phyloP scores from a whole-genome alignment of 768 basidiomycete genomes.

The Roridomyces roridus region DNA sequence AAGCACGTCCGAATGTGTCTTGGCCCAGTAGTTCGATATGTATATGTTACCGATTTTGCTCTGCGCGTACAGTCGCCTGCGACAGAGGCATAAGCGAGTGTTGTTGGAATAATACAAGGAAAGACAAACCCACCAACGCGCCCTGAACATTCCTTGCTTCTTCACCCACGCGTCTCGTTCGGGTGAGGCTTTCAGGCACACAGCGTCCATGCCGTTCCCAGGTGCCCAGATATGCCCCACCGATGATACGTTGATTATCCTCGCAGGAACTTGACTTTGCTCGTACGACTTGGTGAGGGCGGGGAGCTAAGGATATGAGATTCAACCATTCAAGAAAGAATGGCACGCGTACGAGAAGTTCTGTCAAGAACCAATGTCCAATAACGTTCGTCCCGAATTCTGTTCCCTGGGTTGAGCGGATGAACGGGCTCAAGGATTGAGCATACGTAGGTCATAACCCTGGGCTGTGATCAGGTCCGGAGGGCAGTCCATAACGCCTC shows the following conservation, averaged over 20 bases:
- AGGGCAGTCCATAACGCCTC: conserved; percentile 31
- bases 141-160: not conserved
- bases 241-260: conserved; percentile 31
- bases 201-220: not conserved
- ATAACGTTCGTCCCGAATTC: conserved; percentile 24
- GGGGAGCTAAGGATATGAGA: conserved; percentile 14
- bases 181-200: not conserved
- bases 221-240: not conserved
- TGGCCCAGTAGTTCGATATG: conserved; percentile 32
- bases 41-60: conserved; percentile 34
- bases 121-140: not conserved
- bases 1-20: conserved; percentile 32
- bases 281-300: conserved; percentile 21
- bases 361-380: conserved; percentile 15
- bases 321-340: too few relatives aligned
- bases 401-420: not conserved
- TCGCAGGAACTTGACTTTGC: conserved; percentile 24
- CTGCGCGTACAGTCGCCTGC: conserved; percentile 11
- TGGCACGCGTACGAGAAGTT: not conserved
- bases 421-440: too few relatives aligned
- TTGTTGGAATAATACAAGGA: too few relatives aligned
- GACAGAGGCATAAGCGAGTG: too few relatives aligned
- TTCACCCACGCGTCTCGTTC: conserved; percentile 2
- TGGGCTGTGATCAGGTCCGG: conserved; percentile 23
- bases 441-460: conserved; percentile 8